phyloP scores from a whole-genome alignment of 352 stramenopile genomes.

The Blastocystis sp. region DNA sequence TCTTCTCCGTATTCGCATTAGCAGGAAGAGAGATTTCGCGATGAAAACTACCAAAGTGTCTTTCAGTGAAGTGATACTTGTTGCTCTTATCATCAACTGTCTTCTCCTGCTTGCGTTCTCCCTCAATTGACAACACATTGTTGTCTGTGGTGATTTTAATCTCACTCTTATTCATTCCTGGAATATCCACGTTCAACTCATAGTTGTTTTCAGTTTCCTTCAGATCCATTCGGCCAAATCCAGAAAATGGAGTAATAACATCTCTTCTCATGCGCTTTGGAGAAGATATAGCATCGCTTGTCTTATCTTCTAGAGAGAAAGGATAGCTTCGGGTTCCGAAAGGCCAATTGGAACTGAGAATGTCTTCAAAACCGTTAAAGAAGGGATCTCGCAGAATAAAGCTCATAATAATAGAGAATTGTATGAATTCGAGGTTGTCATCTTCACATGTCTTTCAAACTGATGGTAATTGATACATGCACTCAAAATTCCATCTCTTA shows the following conservation, averaged over 20 bases:
- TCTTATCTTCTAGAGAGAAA: not conserved
- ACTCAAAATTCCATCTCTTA: too few species aligned
- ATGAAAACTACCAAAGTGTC: conserved; percentile 40
- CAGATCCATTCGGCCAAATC: conserved; percentile 59
- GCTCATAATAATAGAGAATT: conserved; percentile 11
- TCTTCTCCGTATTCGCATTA: conserved; percentile 24
- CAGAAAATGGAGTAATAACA: conserved; percentile 50
- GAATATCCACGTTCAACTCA: conserved; percentile 18
- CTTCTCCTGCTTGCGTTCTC: conserved; percentile 47
- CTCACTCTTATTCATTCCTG: conserved; percentile 53
- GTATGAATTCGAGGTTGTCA: too few species aligned
- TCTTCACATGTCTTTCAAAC: too few species aligned
- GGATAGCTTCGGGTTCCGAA: not conserved
- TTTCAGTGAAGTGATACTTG: conserved; percentile 37
- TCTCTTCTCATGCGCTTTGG: not conserved
- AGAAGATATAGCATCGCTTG: not conserved
- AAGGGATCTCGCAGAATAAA: conserved; percentile 38
- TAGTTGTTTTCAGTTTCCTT: conserved; percentile 25
- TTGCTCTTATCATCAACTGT: not conserved
- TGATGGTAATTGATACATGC: too few species aligned
- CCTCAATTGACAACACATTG: conserved; percentile 47
- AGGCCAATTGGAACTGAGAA: not conserved
- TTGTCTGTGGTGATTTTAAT: conserved; percentile 47
- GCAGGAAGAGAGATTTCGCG: conserved; percentile 35
- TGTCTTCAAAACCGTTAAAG: conserved; percentile 38